Evolutionary conservation across 164 flowering plant species (phyloP).

Genomic region (Aristolochia contorta): DNA sequence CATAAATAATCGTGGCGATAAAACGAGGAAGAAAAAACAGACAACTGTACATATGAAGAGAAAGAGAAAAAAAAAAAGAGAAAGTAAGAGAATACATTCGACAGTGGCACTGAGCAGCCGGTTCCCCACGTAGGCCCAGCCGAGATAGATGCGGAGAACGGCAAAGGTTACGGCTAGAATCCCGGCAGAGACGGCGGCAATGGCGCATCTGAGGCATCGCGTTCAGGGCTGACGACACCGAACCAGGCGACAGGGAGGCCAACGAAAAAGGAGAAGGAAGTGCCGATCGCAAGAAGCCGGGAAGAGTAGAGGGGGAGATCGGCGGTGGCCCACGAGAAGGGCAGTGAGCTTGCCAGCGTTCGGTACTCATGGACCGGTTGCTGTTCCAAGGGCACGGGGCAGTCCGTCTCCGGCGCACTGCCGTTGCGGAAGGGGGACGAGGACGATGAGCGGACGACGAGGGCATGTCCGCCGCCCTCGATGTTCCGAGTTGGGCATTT

Average conservation of each 20-base stretch:
- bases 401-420: slow-evolving; percentile 43
- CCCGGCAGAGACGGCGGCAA: slow-evolving; percentile 65
- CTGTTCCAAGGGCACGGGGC: slow-evolving; percentile 90
- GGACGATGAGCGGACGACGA: background rate
- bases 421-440: slow-evolving; percentile 30
- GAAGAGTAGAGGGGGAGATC: slow-evolving; percentile 39
- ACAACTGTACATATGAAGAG: too few species aligned
- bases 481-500: too few species aligned
- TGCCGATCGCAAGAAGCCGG: slow-evolving; percentile 46
- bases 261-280: slow-evolving; percentile 48
- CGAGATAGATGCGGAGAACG: slow-evolving; percentile 85
- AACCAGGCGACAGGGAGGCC: slow-evolving; percentile 83
- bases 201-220: slow-evolving; percentile 39
- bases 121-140: slow-evolving; percentile 97
- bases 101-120: slow-evolving; percentile 92
- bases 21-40: background rate
- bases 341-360: slow-evolving; percentile 49
- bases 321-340: slow-evolving; percentile 78
- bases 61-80: too few species aligned
- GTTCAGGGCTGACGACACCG: slow-evolving; percentile 43
- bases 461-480: background rate
- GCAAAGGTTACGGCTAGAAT: slow-evolving; percentile 52
- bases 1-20: background rate
- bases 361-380: slow-evolving; percentile 84
- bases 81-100: slow-evolving; percentile 39